Conservation (phyloP, 257 asterid species). For the Solanum appendiculatum region DNA sequence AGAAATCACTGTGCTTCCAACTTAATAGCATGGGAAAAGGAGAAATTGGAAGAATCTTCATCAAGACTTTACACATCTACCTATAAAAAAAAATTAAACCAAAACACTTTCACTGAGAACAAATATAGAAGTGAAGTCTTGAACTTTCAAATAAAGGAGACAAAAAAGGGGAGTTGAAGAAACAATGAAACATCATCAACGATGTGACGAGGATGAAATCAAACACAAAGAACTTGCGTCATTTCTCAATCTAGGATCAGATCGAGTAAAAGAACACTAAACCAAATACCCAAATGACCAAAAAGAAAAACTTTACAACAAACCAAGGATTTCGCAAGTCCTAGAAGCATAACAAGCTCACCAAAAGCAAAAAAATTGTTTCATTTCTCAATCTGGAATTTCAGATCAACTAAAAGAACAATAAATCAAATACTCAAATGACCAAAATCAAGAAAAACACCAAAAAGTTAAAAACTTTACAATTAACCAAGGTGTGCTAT, state of each 20-base stretch:
- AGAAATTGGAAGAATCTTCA: neutral
- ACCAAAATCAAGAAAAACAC: neutral
- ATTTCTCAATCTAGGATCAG: neutral
- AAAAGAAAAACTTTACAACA: no score
- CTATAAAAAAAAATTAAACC: neutral
- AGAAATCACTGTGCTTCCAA: neutral
- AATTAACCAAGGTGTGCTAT: neutral
- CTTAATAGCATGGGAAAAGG: neutral
- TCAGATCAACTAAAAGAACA: neutral
- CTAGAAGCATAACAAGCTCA: neutral
- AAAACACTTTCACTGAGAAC: neutral
- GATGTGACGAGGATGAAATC: neutral
- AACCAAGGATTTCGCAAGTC: no score
- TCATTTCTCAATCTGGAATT: neutral
- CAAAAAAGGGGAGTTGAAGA: neutral
- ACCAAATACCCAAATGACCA: neutral
- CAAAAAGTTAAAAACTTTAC: neutral
- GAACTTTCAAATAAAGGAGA: neutral
- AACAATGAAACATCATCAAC: neutral
- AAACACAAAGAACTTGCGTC: neutral
- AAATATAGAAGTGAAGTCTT: neutral
- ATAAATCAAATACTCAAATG: neutral
- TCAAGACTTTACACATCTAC: neutral
- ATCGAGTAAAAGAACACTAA: neutral
- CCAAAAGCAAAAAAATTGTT: neutral